Percentiles rank a stretch among this genome's conserved stretches.
Evolutionary conservation across 2,329 filamentous ascomycete species (phyloP).

Genomic region (Arthrobotrys conoides): DNA sequence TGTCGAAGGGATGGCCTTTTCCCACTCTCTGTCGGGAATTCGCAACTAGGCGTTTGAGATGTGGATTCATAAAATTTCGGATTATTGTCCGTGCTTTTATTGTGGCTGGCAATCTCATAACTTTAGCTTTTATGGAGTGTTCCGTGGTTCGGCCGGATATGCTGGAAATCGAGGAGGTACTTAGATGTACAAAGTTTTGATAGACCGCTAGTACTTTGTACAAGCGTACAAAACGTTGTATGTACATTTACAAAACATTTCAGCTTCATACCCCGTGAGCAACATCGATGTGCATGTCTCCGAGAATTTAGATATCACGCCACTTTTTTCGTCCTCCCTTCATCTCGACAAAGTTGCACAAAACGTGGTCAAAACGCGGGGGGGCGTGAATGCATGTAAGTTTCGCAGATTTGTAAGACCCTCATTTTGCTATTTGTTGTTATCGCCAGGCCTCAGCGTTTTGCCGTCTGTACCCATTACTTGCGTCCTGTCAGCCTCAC

Average conservation of each 20-base stretch:
- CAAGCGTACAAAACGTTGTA: neutral
- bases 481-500: slow-evolving; percentile 15
- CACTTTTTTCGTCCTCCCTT: slow-evolving; percentile 5
- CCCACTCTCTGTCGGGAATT: slow-evolving; percentile 21
- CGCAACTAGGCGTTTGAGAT: slow-evolving; percentile 28
- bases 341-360: slow-evolving; percentile 19
- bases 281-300: neutral
- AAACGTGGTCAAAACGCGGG: slow-evolving; percentile 52
- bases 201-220: neutral
- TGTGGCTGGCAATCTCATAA: slow-evolving; percentile 22
- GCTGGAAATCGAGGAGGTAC: slow-evolving; percentile 1
- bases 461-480: slow-evolving; percentile 2
- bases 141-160: slow-evolving; percentile 25
- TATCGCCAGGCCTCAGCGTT: slow-evolving; percentile 17
- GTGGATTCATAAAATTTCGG: slow-evolving; percentile 27
- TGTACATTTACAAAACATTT: neutral
- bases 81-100: slow-evolving; percentile 23
- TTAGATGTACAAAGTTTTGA: neutral
- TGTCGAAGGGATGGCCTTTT: neutral
- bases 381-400: slow-evolving; percentile 11
- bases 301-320: slow-evolving; percentile 32
- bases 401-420: slow-evolving; percentile 20
- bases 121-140: slow-evolving; percentile 21
- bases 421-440: slow-evolving; percentile 17
- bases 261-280: slow-evolving; percentile 20